Base-by-base conservation (phyloP, 176 grass and related monocot genomes). In the Ensete glaucum region DNA sequence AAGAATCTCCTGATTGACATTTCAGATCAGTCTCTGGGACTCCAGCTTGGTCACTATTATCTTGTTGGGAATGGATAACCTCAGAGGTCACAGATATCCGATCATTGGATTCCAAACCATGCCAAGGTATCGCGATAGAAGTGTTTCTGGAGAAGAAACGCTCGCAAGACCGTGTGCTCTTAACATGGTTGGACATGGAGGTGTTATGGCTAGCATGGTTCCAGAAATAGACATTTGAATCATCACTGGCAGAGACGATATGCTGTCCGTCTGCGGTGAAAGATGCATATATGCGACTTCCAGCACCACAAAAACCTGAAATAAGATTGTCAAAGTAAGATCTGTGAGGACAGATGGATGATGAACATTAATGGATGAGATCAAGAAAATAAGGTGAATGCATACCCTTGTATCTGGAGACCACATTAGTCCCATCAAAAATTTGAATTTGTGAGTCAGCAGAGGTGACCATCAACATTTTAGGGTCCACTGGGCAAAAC, bases 371-470 rank as follows among this genome's bases (percentile, higher is more conserved):
- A 6, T 43, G 34, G 9, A 62, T 34, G 16, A 9, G 17, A 60
- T 12, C 6, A 1, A 62, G 8, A 49, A 9, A 19, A 64, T 2
- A 22, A 17, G 62, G 17, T 62, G 13, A 1, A 23, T 20, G 4
- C 22, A 19, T 96, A 96, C 93, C 93, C 82, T 88, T 96, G 77
- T 88, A 96, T 80, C 88, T 90, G 76, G 84, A 84, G 85, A 84
- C 86, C 84, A 96, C 85, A 62, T 72, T 76, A 54, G 58, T 77
- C 25, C 89, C 89, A 53, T 96, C 82, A 69, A 96, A 71, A 77
- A 96, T 96, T 85, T 77, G 85, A 76, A 96, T 85, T 84, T 92
- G 89, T 0, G 93, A 92, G 75, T 92, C 89, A 9, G 93, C 93
- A 76, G 85, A 96, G 71, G 87, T 92, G 59, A 96, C 85, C 93